Percentiles rank a stretch among this genome's conserved stretches.
Evolutionary conservation across 1,284 basidiomycete genomes (phyloP).

Genomic region (Hymenochaete sp.): DNA sequence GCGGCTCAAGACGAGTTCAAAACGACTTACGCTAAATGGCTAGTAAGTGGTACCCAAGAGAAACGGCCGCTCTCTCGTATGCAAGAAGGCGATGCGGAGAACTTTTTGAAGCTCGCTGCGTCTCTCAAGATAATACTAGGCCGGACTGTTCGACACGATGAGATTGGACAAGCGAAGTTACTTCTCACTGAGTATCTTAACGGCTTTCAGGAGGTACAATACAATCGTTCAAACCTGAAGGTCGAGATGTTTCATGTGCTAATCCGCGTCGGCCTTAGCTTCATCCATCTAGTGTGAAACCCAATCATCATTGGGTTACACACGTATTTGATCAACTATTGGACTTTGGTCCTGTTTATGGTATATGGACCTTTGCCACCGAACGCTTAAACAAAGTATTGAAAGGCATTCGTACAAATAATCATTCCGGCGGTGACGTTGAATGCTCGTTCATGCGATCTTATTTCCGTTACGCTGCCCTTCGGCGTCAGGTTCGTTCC

Average conservation of each 20-base stretch:
- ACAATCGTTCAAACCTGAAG: not conserved
- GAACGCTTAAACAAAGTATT: constrained; percentile 20
- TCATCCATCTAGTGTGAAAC: constrained; percentile 13
- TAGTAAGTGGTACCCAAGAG: not conserved
- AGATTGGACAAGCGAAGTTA: constrained; percentile 4
- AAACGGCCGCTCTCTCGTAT: constrained; percentile 1
- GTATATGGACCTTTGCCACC: constrained; percentile 18
- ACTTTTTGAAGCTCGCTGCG: constrained; percentile 16
- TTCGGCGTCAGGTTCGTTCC: not conserved
- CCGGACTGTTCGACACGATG: constrained; percentile 3
- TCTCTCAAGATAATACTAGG: constrained; percentile 18
- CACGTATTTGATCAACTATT: constrained; percentile 18
- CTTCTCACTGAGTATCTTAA: constrained; percentile 17
- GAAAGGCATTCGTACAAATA: constrained; percentile 17
- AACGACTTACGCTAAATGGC: not conserved
- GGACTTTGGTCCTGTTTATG: constrained; percentile 19
- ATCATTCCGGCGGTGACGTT: constrained; percentile 17
- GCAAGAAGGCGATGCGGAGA: constrained; percentile 8
- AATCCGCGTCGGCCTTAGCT: constrained; percentile 7
- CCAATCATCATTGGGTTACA: constrained; percentile 18
- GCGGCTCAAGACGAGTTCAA: constrained; percentile 11
- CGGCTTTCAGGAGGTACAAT: constrained; percentile 14
- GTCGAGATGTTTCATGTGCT: not conserved
- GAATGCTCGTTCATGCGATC: constrained; percentile 8
- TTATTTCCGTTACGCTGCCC: not conserved